Conservation (phyloP, 768 basidiomycete genomes). For the Kwoniella sp. region DNA sequence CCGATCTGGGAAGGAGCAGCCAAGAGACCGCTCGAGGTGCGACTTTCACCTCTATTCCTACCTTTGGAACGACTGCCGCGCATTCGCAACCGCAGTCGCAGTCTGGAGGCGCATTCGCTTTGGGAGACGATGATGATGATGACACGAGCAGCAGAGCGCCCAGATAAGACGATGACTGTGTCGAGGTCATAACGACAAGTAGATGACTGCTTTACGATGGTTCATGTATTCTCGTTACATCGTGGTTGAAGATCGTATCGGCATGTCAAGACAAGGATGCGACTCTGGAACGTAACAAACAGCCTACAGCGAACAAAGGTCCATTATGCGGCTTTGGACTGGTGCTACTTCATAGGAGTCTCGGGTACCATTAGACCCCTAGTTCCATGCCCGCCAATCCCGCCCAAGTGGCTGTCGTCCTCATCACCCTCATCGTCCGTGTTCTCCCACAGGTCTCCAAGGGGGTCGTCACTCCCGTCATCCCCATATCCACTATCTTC, state of each 20-base stretch:
- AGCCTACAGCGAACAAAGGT: neutral
- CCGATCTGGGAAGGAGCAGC: slow-evolving; percentile 26
- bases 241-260: too few species aligned
- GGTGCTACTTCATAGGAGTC: slow-evolving; percentile 36
- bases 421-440: slow-evolving; percentile 49
- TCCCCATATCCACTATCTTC: slow-evolving; percentile 18
- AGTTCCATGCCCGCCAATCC: neutral
- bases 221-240: too few species aligned
- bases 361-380: slow-evolving; percentile 32
- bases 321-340: neutral
- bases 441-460: slow-evolving; percentile 47
- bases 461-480: slow-evolving; percentile 35
- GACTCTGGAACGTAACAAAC: neutral
- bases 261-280: neutral
- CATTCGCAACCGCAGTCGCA: too few species aligned
- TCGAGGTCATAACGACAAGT: too few species aligned
- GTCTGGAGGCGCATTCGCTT: slow-evolving; percentile 1
- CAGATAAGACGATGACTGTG: too few species aligned
- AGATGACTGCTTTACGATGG: too few species aligned
- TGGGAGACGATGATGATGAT: slow-evolving; percentile 22
- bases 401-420: neutral
- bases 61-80: neutral
- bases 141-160: too few species aligned
- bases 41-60: neutral
- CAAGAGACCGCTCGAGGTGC: slow-evolving; percentile 25